Percentiles rank a stretch among this genome's conserved stretches.
Evolutionary conservation across 495 filamentous ascomycete genomes (phyloP).

Genomic region (Endocarpon pusillum): DNA sequence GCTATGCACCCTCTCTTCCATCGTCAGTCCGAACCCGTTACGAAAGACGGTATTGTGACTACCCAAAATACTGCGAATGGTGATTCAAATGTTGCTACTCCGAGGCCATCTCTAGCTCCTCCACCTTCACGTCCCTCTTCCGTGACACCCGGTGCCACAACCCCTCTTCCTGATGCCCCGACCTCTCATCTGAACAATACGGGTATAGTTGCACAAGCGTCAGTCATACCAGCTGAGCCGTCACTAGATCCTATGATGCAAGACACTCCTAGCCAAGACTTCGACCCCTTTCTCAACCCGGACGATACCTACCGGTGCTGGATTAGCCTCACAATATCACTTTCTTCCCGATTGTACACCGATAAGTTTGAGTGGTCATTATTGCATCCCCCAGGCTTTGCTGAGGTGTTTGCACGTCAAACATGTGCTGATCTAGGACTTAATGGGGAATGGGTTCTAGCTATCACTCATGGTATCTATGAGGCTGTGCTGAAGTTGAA

Average conservation of each 20-base stretch:
- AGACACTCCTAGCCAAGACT: background rate
- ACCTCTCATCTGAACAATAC: slow-evolving; percentile 3
- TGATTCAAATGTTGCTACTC: background rate
- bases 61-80: slow-evolving; percentile 28
- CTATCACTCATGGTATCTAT: slow-evolving; percentile 91
- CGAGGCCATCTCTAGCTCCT: background rate
- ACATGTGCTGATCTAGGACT: slow-evolving; percentile 87
- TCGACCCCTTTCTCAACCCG: slow-evolving; percentile 47
- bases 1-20: slow-evolving; percentile 87
- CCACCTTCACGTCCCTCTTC: background rate
- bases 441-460: slow-evolving; percentile 80
- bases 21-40: slow-evolving; percentile 24
- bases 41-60: slow-evolving; percentile 30
- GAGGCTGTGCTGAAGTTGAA: slow-evolving; percentile 85
- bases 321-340: slow-evolving; percentile 78
- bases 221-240: slow-evolving; percentile 21
- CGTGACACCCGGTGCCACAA: background rate
- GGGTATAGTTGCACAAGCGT: slow-evolving; percentile 34
- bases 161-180: background rate
- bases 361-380: slow-evolving; percentile 99
- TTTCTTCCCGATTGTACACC: slow-evolving; percentile 80
- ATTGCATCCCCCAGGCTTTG: slow-evolving; percentile 75
- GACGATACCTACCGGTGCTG: slow-evolving; percentile 89
- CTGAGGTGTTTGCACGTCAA: slow-evolving; percentile 78
- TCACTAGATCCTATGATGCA: slow-evolving; percentile 13